A percentile compares a stretch with the other conserved stretches of the same genome.
These are phyloP conservation scores for Podaxis pistillaris DNA, from an alignment of 768 basidiomycete genomes.

Conservation along the genomic window DNA sequence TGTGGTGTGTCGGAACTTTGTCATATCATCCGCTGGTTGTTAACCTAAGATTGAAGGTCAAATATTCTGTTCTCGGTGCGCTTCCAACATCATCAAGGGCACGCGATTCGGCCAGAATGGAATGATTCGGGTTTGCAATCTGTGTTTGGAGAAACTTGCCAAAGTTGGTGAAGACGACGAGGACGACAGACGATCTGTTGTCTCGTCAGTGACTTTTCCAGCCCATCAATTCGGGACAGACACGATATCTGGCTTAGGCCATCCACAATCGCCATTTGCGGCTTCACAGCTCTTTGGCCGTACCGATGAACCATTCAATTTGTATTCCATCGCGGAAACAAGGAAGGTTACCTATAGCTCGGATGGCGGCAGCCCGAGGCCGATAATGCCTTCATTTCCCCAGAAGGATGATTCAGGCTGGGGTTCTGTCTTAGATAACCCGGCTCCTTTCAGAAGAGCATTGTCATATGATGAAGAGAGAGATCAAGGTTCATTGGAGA, in stretches of 20 bases:
- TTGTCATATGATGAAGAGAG: constrained; percentile 74
- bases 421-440: constrained; percentile 52
- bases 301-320: constrained; percentile 73
- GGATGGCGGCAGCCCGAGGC: constrained; percentile 54
- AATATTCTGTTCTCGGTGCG: constrained; percentile 96
- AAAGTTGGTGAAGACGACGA: constrained; percentile 89
- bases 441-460: constrained; percentile 75
- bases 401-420: constrained; percentile 44
- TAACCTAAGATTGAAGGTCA: constrained; percentile 54
- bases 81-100: constrained; percentile 95
- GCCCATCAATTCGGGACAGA: constrained; percentile 72
- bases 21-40: not conserved
- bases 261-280: constrained; percentile 85
- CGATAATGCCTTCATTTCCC: constrained; percentile 43
- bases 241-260: constrained; percentile 24
- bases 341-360: constrained; percentile 53
- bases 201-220: constrained; percentile 72
- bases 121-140: constrained; percentile 94
- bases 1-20: constrained; percentile 59
- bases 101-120: constrained; percentile 91
- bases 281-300: constrained; percentile 82
- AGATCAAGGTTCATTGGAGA: constrained; percentile 39
- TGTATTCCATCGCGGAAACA: constrained; percentile 82
- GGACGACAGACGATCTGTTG: constrained; percentile 80
- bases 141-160: constrained; percentile 90